Conservation (phyloP, 768 basidiomycete species). For the Tulasnella sp. region DNA sequence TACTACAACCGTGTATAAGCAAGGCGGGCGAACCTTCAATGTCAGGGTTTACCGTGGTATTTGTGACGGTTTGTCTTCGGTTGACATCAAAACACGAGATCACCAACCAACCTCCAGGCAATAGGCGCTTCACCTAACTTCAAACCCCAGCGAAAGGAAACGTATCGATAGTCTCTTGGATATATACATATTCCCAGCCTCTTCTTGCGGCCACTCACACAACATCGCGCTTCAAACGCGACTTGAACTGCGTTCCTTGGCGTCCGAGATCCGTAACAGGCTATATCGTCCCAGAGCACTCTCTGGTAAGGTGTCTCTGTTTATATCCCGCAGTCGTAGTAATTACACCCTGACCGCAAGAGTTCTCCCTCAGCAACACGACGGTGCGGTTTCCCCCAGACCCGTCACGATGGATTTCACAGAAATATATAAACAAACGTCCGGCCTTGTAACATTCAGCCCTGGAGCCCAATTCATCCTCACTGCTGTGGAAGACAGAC, state of each 20-base stretch:
- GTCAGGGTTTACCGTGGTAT: not conserved
- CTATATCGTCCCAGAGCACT: no score
- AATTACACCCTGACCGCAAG: no score
- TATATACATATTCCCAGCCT: not conserved
- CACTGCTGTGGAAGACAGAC: conserved; percentile 69
- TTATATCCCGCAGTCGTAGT: no score
- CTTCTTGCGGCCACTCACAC: no score
- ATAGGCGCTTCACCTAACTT: not conserved
- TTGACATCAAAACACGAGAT: not conserved
- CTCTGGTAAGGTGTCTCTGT: no score
- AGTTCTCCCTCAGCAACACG: not conserved
- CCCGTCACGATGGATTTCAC: conserved; percentile 58
- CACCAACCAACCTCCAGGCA: not conserved
- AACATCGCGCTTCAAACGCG: no score
- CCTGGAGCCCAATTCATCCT: conserved; percentile 84
- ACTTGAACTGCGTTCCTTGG: no score
- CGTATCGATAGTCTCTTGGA: not conserved
- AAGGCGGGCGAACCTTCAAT: no score
- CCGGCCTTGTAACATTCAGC: conserved; percentile 70
- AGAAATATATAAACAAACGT: conserved; percentile 73
- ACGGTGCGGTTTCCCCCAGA: not conserved
- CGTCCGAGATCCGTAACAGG: no score
- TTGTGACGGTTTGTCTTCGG: not conserved
- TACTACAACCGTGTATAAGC: no score
- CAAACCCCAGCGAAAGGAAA: not conserved